These are phyloP conservation scores for Colletotrichum sp. DNA, from an alignment of 2,329 filamentous ascomycete species.

Conservation along the genomic window DNA sequence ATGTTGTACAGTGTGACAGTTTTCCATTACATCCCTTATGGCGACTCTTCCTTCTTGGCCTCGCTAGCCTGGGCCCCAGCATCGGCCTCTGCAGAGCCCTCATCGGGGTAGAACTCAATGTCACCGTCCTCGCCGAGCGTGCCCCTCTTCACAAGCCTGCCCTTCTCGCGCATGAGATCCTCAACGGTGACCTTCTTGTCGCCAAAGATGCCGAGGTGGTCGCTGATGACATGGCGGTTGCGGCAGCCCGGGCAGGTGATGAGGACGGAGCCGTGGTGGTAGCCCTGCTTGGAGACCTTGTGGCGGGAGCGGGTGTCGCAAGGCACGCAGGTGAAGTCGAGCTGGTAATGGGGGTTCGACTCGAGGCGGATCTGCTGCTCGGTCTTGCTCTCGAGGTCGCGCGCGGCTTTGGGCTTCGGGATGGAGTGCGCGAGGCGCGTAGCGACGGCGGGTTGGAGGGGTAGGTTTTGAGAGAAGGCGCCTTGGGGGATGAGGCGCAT, in stretches of 20 bases:
- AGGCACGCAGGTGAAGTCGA: constrained; percentile 92
- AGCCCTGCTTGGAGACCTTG: constrained; percentile 89
- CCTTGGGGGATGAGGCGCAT: neutral
- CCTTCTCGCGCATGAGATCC: constrained; percentile 78
- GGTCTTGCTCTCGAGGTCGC: constrained; percentile 26
- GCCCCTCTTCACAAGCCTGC: constrained; percentile 74
- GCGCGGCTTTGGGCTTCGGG: constrained; percentile 7
- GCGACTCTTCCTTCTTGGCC: neutral
- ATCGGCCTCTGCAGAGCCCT: constrained; percentile 32
- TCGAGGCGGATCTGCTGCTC: constrained; percentile 25
- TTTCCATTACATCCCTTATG: neutral
- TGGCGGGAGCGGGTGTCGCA: constrained; percentile 84
- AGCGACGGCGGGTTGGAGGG: neutral
- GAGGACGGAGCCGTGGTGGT: constrained; percentile 87
- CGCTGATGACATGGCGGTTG: constrained; percentile 88
- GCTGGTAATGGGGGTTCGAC: constrained; percentile 74
- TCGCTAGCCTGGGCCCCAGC: neutral
- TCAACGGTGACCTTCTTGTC: constrained; percentile 74
- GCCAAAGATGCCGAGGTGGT: constrained; percentile 83
- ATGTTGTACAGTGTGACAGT: neutral
- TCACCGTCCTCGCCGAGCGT: constrained; percentile 79
- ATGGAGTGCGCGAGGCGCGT: constrained; percentile 32
- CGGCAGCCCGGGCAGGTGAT: constrained; percentile 88
- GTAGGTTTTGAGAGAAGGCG: neutral
- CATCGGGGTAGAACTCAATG: constrained; percentile 90